phyloP scores from a whole-genome alignment of 345 rosid species.

The Ailanthus altissimus region DNA sequence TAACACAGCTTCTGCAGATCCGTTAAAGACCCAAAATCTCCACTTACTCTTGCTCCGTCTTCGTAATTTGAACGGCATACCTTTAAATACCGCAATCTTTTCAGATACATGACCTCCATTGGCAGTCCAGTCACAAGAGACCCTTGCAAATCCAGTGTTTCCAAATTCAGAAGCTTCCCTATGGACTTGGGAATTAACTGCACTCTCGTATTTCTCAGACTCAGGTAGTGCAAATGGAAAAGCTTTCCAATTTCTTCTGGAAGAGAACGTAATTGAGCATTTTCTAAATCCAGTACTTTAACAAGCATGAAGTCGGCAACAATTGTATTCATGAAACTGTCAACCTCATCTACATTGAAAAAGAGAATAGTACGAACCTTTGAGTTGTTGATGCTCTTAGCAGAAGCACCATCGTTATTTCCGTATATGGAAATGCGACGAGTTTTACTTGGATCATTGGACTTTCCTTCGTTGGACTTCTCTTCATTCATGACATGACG shows the following conservation, averaged over 20 bases:
- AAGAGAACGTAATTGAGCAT: not conserved
- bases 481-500: not conserved
- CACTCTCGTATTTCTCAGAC: not conserved
- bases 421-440: conserved; percentile 16
- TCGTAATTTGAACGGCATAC: not conserved
- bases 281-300: not conserved
- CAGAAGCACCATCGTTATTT: not conserved
- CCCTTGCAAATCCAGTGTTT: not conserved
- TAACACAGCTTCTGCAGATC: not conserved
- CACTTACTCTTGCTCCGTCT: not conserved
- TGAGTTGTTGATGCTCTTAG: not conserved
- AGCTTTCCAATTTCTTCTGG: not conserved
- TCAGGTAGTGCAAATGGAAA: not conserved
- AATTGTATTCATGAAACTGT: not conserved
- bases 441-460: too few species aligned
- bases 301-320: not conserved
- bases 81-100: not conserved
- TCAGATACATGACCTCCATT: not conserved
- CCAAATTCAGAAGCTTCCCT: conserved; percentile 2
- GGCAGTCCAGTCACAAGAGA: not conserved
- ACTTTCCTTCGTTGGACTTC: too few species aligned
- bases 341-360: not conserved
- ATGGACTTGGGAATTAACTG: conserved; percentile 7
- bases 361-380: conserved; percentile 12
- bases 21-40: not conserved